phyloP scores from a whole-genome alignment of 1,284 basidiomycete genomes.

The Naganishia cerealis region DNA sequence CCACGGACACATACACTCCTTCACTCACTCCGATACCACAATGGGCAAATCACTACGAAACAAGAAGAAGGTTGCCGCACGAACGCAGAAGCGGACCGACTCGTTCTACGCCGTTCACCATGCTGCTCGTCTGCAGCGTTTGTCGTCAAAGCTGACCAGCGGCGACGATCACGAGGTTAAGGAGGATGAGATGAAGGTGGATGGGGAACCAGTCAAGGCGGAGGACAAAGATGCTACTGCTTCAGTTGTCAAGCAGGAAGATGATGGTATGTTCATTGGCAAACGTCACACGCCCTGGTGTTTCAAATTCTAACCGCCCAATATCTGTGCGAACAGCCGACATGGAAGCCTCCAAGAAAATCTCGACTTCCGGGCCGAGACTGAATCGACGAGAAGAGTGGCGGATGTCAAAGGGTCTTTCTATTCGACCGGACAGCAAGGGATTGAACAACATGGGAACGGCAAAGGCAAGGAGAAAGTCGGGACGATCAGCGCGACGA shows the following conservation, averaged over 20 bases:
- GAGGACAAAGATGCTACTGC: constrained; percentile 39
- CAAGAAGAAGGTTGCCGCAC: constrained; percentile 79
- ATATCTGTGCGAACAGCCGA: background rate
- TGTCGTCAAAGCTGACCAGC: constrained; percentile 64
- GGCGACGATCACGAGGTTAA: constrained; percentile 70
- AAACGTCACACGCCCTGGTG: constrained; percentile 5
- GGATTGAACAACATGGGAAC: constrained; percentile 45
- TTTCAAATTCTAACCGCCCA: background rate
- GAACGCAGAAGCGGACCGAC: constrained; percentile 78
- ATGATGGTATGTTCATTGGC: constrained; percentile 23
- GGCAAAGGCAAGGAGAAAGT: constrained; percentile 42
- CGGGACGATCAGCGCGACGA: constrained; percentile 36
- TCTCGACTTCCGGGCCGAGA: constrained; percentile 52
- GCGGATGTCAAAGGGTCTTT: constrained; percentile 52
- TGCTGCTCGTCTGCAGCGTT: constrained; percentile 75
- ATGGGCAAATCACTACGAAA: constrained; percentile 94
- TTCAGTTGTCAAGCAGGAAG: constrained; percentile 35
- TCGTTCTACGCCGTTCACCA: constrained; percentile 80
- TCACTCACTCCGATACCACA: constrained; percentile 76
- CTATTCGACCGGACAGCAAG: constrained; percentile 43
- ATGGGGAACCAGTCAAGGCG: constrained; percentile 57
- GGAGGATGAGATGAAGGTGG: constrained; percentile 74
- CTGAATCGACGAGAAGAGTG: constrained; percentile 51
- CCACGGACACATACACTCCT: constrained; percentile 63
- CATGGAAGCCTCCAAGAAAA: constrained; percentile 42